Evolutionary conservation across 208 protist genomes (phyloP).

Genomic region (Leishmania amazonensis): DNA sequence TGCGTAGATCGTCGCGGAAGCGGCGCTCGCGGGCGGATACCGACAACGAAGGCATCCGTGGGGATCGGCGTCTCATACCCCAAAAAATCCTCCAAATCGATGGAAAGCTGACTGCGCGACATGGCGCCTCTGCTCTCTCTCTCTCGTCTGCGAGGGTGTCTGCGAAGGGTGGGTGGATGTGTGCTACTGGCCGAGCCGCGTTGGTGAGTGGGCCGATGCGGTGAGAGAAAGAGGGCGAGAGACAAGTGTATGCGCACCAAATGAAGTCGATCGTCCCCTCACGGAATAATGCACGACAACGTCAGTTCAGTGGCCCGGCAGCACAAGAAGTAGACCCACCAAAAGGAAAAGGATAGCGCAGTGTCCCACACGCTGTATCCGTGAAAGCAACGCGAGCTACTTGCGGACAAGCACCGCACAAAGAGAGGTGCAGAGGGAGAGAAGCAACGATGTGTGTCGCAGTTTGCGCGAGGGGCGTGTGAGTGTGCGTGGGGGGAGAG

Average conservation of each 20-base stretch:
- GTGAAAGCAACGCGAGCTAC: neutral
- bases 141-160: neutral
- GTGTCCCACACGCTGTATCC: neutral
- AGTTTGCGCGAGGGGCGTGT: neutral
- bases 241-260: neutral
- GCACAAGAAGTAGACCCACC: neutral
- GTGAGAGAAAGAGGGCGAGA: neutral
- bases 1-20: neutral
- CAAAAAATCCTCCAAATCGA: slow-evolving; percentile 22
- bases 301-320: neutral
- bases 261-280: neutral
- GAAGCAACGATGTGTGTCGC: neutral
- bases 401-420: neutral
- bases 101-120: slow-evolving; percentile 22
- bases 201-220: neutral
- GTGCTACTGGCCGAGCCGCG: neutral
- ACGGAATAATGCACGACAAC: neutral
- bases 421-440: neutral
- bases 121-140: slow-evolving; percentile 1
- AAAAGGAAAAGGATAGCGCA: neutral
- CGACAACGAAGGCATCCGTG: slow-evolving; percentile 6
- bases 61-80: slow-evolving; percentile 9
- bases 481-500: too few species aligned
- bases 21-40: slow-evolving; percentile 17
- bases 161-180: neutral